Base-by-base conservation (phyloP, 2,329 filamentous ascomycete species). In the Diaporthe velutina region DNA sequence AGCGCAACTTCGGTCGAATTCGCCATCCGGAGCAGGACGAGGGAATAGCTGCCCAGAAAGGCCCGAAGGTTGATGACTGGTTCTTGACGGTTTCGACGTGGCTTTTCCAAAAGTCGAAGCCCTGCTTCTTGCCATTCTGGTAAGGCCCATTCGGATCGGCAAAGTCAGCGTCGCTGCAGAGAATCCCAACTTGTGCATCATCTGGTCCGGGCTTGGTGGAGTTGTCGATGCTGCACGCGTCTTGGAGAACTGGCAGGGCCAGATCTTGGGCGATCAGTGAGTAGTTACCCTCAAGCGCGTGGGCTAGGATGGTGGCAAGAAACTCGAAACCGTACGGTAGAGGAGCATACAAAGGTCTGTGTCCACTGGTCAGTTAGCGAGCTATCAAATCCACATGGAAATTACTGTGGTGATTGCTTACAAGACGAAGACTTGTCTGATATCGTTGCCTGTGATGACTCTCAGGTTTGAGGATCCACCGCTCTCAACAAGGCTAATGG, bases 101-200 rank as follows among this genome's bases (percentile, higher is more conserved):
- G 2, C 75, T 74, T n/a, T 66, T 48, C 78, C 83, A 83, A 58
- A 80, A 82, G 9, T 17, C 79, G 10, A 70, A 6, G 52, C 61
- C 58, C 17, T 54, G 25, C 42, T 45, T 50, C 25, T 61, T 15
- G 50, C 33, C 42, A 12, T 15, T 25, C 5, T 25, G 48, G 19
- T 70, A 42, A 19, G 13, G 22, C 73, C 77, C 52, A 77, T 76
- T 71, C 74, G 73, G 6, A 75, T 74, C 38, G 79, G 70, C 70
- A 79, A 73, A 3, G 22, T 79, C 78, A 30, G 81, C 84, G 77
- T 86, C 85, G 74, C 80, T 78, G 78, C 85, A 86, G 28, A 82
- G 71, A 6, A 85, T 76, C 8, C 80, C 78, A 42, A 61, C 38
- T 10, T 74, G 73, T n/a, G 77, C 78, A 15, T 83, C 83, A 33